phyloP scores from a whole-genome alignment of 371 early-diverging fungal genomes.

The Funneliformis caledonium region DNA sequence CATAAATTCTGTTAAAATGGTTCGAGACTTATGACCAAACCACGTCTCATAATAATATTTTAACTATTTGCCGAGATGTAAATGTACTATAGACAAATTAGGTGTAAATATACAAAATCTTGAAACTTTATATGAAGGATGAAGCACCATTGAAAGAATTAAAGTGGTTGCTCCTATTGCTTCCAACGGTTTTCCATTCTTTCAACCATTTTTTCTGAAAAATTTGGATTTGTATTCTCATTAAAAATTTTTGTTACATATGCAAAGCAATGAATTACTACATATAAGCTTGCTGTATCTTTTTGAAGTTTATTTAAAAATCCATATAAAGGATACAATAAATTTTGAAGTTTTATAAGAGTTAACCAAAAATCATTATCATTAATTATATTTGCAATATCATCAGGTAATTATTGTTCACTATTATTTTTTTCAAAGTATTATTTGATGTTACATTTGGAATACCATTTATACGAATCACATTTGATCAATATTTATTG shows the following conservation, averaged over 20 bases:
- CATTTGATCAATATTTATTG: background rate
- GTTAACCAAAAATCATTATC: background rate
- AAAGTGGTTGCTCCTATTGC: background rate
- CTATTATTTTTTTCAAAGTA: background rate
- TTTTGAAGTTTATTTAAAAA: conserved; percentile 5
- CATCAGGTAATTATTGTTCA: background rate
- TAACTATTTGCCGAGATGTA: conserved; percentile 1
- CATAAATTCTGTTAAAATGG: conserved; percentile 21
- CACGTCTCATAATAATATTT: conserved; percentile 19
- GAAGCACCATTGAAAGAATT: background rate
- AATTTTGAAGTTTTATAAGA: background rate
- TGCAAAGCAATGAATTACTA: conserved; percentile 4
- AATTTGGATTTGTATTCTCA: background rate
- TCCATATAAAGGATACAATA: background rate
- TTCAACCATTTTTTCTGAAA: conserved; percentile 4
- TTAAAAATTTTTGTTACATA: background rate
- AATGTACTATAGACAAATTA: background rate
- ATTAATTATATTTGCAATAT: conserved; percentile 4
- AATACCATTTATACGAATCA: background rate
- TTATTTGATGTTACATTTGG: background rate
- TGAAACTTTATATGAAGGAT: conserved; percentile 8
- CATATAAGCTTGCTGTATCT: background rate
- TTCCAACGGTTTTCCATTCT: background rate
- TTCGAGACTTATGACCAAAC: background rate
- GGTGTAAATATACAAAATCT: background rate